Conservation (phyloP, 2,329 filamentous ascomycete genomes). For the Cyanodermella asteris region DNA sequence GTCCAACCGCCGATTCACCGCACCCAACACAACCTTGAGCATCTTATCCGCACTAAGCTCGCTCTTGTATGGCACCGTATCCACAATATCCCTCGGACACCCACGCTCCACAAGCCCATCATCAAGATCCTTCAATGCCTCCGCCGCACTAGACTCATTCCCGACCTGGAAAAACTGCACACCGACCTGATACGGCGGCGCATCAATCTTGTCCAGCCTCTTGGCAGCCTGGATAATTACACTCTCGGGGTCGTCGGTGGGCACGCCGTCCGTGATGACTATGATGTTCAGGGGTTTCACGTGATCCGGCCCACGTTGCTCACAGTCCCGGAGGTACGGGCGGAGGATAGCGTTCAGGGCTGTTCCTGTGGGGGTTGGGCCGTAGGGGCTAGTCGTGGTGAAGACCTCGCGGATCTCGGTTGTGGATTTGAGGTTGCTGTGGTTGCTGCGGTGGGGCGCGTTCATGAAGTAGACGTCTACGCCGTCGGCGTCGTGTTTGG, state of each 20-base stretch:
- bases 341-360: slow-evolving; percentile 49
- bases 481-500: slow-evolving; percentile 56
- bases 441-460: slow-evolving; percentile 23
- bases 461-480: slow-evolving; percentile 89
- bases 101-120: slow-evolving; percentile 40
- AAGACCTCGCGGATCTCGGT: slow-evolving; percentile 48
- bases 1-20: slow-evolving; percentile 47
- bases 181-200: slow-evolving; percentile 62
- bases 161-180: slow-evolving; percentile 96
- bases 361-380: slow-evolving; percentile 52
- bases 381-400: slow-evolving; percentile 36
- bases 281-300: slow-evolving; percentile 77
- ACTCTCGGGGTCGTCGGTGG: slow-evolving; percentile 56
- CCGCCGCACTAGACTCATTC: slow-evolving; percentile 40
- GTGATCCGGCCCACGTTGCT: slow-evolving; percentile 18
- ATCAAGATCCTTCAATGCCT: slow-evolving; percentile 50
- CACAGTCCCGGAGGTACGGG: slow-evolving; percentile 43
- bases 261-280: slow-evolving; percentile 71
- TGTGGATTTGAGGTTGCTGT: slow-evolving; percentile 39
- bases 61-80: slow-evolving; percentile 57
- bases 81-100: slow-evolving; percentile 65
- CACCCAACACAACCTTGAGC: slow-evolving; percentile 62
- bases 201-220: slow-evolving; percentile 46
- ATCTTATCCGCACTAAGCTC: slow-evolving; percentile 47
- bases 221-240: slow-evolving; percentile 45